Evolutionary conservation across 176 grass and related monocot species (phyloP).

Genomic region (Coix lacrymajobi): DNA sequence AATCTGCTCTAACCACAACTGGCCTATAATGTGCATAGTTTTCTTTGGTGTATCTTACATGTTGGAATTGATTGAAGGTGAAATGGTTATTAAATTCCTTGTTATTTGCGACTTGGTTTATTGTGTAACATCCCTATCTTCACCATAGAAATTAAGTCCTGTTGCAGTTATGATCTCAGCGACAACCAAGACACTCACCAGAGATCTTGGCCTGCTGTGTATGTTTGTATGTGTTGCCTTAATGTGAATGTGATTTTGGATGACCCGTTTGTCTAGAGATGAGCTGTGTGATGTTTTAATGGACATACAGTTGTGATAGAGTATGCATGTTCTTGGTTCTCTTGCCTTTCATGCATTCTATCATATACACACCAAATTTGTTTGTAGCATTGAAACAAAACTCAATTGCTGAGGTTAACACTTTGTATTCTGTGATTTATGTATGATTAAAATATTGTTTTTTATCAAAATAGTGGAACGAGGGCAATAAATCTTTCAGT

Average conservation of each 20-base stretch:
- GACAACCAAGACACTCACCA: not conserved
- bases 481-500: constrained; percentile 2
- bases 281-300: not conserved
- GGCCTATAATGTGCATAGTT: constrained; percentile 49
- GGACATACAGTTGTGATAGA: not conserved
- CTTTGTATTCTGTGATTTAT: not conserved
- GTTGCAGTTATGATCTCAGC: not conserved
- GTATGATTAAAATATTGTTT: not conserved
- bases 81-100: constrained; percentile 15
- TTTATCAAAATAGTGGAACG: not conserved
- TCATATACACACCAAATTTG: not conserved
- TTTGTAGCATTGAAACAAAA: not conserved
- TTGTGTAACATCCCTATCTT: constrained; percentile 17
- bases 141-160: constrained; percentile 5
- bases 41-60: constrained; percentile 23
- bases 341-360: not conserved
- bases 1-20: constrained; percentile 72
- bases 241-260: not conserved
- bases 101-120: constrained; percentile 12
- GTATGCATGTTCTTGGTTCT: not conserved
- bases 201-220: not conserved
- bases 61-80: constrained; percentile 12
- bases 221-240: not conserved
- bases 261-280: not conserved
- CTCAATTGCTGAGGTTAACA: not conserved